These are phyloP conservation scores for Penicillium sclerotigenum DNA, from an alignment of 2,329 filamentous ascomycete genomes.

Conservation along the genomic window DNA sequence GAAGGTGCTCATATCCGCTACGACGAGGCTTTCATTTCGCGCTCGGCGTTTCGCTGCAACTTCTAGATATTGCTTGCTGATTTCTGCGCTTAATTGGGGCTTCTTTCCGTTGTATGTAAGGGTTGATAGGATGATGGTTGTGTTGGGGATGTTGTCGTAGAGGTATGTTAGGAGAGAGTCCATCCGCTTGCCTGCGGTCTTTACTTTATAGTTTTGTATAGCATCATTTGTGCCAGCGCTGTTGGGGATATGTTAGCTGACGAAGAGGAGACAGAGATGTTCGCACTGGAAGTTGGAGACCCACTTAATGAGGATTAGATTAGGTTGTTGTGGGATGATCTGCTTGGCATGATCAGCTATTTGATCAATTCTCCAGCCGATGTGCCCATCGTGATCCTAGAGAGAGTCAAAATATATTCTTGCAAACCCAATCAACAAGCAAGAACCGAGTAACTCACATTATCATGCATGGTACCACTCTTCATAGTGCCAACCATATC, in stretches of 20 bases:
- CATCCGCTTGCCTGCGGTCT: constrained; percentile 24
- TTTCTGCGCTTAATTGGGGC: constrained; percentile 2
- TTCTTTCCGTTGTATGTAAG: constrained; percentile 25
- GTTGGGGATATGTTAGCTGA: background rate
- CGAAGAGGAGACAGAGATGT: background rate
- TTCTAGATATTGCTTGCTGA: constrained; percentile 27
- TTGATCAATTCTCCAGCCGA: constrained; percentile 24
- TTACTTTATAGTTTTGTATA: constrained; percentile 21
- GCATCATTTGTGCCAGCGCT: constrained; percentile 39
- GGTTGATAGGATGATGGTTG: constrained; percentile 35
- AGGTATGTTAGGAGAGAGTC: constrained; percentile 25
- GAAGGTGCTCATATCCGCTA: constrained; percentile 28
- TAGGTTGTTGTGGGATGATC: constrained; percentile 20
- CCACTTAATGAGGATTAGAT: constrained; percentile 30
- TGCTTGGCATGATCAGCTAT: constrained; percentile 8
- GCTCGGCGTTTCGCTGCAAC: constrained; percentile 22
- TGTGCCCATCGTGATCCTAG: constrained; percentile 27
- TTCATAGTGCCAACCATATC: constrained; percentile 28
- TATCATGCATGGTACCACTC: constrained; percentile 27
- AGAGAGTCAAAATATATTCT: background rate
- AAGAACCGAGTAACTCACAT: constrained; percentile 13
- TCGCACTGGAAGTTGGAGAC: background rate
- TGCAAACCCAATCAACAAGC: no score
- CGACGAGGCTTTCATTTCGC: constrained; percentile 19
- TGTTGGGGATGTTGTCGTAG: constrained; percentile 21